These are phyloP conservation scores for Pythium grandisporangium DNA, from an alignment of 352 stramenopile species.

Conservation along the genomic window DNA sequence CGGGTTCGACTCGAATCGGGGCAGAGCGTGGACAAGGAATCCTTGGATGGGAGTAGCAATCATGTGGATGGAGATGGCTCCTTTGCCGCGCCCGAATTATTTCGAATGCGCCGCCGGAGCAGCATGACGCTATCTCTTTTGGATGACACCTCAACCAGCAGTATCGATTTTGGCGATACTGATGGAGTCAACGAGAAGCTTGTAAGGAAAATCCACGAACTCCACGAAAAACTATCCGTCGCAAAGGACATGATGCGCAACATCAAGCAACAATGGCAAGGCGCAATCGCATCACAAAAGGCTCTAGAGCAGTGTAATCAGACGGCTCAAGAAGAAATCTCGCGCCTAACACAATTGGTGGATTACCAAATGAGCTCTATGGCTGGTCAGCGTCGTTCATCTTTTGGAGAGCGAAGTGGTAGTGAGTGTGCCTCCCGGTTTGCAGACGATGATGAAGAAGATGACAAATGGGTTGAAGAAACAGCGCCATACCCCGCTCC, in stretches of 20 bases:
- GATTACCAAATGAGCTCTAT: slow-evolving; percentile 10
- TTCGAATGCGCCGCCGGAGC: no score
- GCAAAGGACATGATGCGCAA: slow-evolving; percentile 12
- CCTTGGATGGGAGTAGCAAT: slow-evolving; percentile 9
- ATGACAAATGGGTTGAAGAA: slow-evolving; percentile 20
- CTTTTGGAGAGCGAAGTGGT: background rate
- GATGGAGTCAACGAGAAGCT: slow-evolving; percentile 1
- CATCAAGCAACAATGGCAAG: slow-evolving; percentile 21
- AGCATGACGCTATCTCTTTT: background rate
- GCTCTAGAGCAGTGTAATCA: slow-evolving; percentile 17
- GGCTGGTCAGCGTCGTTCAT: background rate
- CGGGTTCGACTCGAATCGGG: background rate
- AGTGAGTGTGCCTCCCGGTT: background rate
- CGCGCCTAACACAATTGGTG: slow-evolving; percentile 10
- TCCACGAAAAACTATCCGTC: slow-evolving; percentile 11
- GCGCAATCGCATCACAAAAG: slow-evolving; percentile 18
- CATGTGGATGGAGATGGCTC: slow-evolving; percentile 4
- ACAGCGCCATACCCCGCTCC: slow-evolving; percentile 19
- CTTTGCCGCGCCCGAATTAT: no score
- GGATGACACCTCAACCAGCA: background rate
- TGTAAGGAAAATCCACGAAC: slow-evolving; percentile 8
- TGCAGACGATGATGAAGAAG: slow-evolving; percentile 3
- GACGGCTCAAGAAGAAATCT: slow-evolving; percentile 15
- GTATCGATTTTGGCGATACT: slow-evolving; percentile 3
- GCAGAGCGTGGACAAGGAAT: background rate